phyloP scores from a whole-genome alignment of 2,329 filamentous ascomycete species.

The Cadophora luteo-olivacea region DNA sequence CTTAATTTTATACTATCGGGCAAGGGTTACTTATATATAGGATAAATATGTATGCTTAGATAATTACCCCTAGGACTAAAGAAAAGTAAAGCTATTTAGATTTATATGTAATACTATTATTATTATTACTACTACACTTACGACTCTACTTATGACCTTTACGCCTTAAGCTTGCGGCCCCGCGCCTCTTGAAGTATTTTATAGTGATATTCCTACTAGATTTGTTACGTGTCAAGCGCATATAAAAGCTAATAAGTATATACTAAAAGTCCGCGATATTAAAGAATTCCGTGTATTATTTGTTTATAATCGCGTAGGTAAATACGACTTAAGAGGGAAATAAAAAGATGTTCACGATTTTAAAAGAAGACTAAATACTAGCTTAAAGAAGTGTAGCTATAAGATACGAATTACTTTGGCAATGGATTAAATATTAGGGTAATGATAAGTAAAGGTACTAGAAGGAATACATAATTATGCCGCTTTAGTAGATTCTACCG shows the following conservation, averaged over 20 bases:
- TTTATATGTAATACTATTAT: too few relatives aligned
- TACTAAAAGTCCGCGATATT: neutral
- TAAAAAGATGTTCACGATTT: neutral
- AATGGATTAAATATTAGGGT: neutral
- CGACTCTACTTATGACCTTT: too few relatives aligned
- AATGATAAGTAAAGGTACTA: neutral
- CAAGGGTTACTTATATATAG: too few relatives aligned
- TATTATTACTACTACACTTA: too few relatives aligned
- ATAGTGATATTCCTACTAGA: neutral
- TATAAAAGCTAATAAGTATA: slow-evolving; percentile 1
- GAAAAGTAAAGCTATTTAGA: too few relatives aligned
- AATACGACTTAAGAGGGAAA: neutral
- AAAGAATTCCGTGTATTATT: neutral
- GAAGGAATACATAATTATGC: neutral
- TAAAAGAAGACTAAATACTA: neutral
- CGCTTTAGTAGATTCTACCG: neutral
- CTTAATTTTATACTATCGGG: too few relatives aligned
- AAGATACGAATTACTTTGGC: neutral
- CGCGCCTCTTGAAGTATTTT: neutral
- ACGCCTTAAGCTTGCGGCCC: neutral
- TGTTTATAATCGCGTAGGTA: neutral
- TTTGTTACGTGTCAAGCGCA: neutral
- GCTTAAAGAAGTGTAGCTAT: neutral
- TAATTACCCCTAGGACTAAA: too few relatives aligned
- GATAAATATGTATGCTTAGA: too few relatives aligned